Conservation (phyloP, 495 filamentous ascomycete species). For the Immersiella caudata region DNA sequence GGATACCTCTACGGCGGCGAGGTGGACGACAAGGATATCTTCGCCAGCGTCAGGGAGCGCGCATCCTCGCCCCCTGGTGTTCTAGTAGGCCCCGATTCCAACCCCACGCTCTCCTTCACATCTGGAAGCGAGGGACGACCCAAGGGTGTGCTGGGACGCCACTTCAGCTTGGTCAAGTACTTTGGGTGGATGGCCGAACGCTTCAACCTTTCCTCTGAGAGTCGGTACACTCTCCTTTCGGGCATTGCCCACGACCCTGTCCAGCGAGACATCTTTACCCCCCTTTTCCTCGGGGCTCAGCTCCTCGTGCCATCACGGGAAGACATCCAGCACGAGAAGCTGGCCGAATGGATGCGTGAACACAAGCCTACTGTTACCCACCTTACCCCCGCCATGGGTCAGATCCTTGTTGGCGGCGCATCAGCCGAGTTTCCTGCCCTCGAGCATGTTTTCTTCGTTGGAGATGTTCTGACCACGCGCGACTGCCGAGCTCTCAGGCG, state of each 20-base stretch:
- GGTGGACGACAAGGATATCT: slow-evolving; percentile 65
- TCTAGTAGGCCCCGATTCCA: slow-evolving; percentile 87
- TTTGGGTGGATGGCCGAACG: slow-evolving; percentile 89
- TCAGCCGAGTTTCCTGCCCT: slow-evolving; percentile 75
- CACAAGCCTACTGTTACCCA: slow-evolving; percentile 83
- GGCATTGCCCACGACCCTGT: slow-evolving; percentile 91
- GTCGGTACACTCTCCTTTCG: slow-evolving; percentile 81
- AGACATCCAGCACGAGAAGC: slow-evolving; percentile 82
- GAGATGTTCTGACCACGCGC: slow-evolving; percentile 84
- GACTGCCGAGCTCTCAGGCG: slow-evolving; percentile 80
- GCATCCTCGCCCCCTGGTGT: slow-evolving; percentile 67
- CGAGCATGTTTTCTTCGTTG: slow-evolving; percentile 88
- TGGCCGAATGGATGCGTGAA: slow-evolving; percentile 90
- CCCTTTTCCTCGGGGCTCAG: slow-evolving; percentile 83
- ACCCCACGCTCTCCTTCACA: slow-evolving; percentile 82
- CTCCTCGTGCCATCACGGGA: slow-evolving; percentile 81
- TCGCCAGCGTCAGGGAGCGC: slow-evolving; percentile 55
- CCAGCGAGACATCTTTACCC: slow-evolving; percentile 92
- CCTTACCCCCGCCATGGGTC: slow-evolving; percentile 94
- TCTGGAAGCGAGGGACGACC: slow-evolving; percentile 80
- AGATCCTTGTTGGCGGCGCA: slow-evolving; percentile 88
- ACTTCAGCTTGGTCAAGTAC: slow-evolving; percentile 86
- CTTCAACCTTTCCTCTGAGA: slow-evolving; percentile 73
- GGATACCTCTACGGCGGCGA: slow-evolving; percentile 74
- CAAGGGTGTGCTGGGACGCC: slow-evolving; percentile 79